Conservation (phyloP, 345 rosid genomes). For the Eucalyptus marginata region DNA sequence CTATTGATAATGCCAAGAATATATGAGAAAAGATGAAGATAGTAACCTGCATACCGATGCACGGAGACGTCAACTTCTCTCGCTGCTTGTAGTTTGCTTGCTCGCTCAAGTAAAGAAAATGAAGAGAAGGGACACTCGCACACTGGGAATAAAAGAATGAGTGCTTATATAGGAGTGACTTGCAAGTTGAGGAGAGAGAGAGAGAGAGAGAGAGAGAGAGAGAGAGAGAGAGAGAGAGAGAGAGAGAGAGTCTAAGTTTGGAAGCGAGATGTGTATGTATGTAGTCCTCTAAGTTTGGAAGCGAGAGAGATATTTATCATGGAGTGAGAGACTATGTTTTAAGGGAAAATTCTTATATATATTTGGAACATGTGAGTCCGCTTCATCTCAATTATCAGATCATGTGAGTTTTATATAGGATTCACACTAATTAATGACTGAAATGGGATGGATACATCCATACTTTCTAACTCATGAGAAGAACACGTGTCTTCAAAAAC, state of each 20-base stretch:
- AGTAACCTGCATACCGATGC: slow-evolving; percentile 11
- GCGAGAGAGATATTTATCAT: neutral
- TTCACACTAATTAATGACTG: neutral
- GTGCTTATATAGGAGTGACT: neutral
- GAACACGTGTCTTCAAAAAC: slow-evolving; percentile 3
- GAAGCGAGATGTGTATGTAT: neutral
- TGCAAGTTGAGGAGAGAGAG: neutral
- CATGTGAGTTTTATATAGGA: fast-evolving
- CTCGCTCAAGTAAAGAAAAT: neutral
- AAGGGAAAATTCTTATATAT: neutral
- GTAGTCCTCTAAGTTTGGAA: neutral
- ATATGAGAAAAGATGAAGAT: neutral
- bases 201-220: neutral
- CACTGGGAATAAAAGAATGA: neutral
- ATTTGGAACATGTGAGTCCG: neutral
- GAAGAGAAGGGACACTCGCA: neutral
- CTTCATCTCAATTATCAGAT: neutral
- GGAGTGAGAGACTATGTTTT: neutral
- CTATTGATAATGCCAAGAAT: too few species aligned
- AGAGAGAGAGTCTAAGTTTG: neutral
- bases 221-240: neutral
- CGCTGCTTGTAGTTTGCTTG: slow-evolving; percentile 4
- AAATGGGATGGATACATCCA: neutral
- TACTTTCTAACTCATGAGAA: neutral
- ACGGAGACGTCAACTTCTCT: slow-evolving; percentile 11